phyloP scores from a whole-genome alignment of 352 stramenopile species.

The Phytophthora europaea region DNA sequence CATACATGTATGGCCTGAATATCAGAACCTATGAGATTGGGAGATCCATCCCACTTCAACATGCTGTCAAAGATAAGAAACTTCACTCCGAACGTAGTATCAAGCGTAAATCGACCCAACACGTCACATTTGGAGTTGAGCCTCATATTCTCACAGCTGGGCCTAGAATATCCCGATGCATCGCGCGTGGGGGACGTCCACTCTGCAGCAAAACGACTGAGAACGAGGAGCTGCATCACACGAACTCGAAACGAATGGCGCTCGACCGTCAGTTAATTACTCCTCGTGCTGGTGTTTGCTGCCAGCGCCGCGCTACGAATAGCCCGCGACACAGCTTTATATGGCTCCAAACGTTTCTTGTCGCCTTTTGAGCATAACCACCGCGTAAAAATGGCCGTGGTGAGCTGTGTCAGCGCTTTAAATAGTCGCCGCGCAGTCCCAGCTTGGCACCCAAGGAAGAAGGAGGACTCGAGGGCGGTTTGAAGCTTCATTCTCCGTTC shows the following conservation, averaged over 20 bases:
- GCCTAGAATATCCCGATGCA: not conserved
- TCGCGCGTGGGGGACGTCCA: not conserved
- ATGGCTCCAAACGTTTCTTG: conserved; percentile 19
- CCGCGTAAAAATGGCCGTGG: conserved; percentile 26
- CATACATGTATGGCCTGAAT: no score
- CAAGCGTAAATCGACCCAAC: no score
- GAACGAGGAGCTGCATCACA: conserved; percentile 8
- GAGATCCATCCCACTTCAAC: no score
- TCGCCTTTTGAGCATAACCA: conserved; percentile 16
- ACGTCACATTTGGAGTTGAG: not conserved
- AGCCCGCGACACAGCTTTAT: conserved; percentile 14
- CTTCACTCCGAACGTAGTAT: no score
- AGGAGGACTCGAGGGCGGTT: conserved; percentile 3
- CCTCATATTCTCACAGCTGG: not conserved
- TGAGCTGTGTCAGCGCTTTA: not conserved
- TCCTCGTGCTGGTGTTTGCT: not conserved
- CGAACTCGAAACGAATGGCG: conserved; percentile 6
- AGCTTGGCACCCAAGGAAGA: not conserved
- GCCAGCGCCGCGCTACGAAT: not conserved
- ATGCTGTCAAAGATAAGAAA: no score
- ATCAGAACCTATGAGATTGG: no score
- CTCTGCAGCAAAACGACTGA: conserved; percentile 4
- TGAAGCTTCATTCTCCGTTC: conserved; percentile 35
- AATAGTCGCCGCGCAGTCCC: conserved; percentile 16
- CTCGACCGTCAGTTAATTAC: conserved; percentile 19